Percentiles rank a stretch among this genome's conserved stretches.
These are phyloP conservation scores for Didymella lethalis DNA, from an alignment of 2,329 filamentous ascomycete genomes.

Conservation along the genomic window DNA sequence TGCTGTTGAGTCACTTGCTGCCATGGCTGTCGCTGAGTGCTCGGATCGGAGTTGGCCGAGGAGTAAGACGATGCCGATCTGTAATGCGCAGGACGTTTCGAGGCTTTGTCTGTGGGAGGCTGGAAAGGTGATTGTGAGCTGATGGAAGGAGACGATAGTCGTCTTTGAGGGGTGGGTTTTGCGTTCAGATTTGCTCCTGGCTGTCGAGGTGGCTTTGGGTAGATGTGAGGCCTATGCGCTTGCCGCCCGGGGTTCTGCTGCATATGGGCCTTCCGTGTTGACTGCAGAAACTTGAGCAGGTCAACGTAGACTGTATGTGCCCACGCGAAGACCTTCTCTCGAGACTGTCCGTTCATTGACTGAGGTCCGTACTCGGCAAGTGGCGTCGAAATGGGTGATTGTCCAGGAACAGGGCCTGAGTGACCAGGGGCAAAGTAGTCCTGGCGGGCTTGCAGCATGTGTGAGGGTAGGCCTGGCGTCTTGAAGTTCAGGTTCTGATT, in stretches of 20 bases:
- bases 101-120: constrained; percentile 29
- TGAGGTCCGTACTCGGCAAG: constrained; percentile 51
- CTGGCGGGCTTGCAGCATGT: constrained; percentile 26
- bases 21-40: constrained; percentile 37
- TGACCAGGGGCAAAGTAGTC: constrained; percentile 45
- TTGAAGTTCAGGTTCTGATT: constrained; percentile 22
- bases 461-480: constrained; percentile 8
- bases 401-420: constrained; percentile 38
- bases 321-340: constrained; percentile 58
- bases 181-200: constrained; percentile 60
- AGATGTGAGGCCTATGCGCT: constrained; percentile 64
- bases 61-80: constrained; percentile 46
- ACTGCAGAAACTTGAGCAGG: constrained; percentile 58
- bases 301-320: constrained; percentile 59
- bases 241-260: constrained; percentile 54
- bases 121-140: constrained; percentile 33
- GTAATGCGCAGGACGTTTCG: constrained; percentile 38
- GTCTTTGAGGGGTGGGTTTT: constrained; percentile 48
- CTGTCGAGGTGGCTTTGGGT: constrained; percentile 67
- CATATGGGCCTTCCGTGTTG: constrained; percentile 52
- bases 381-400: constrained; percentile 28
- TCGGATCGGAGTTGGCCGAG: constrained; percentile 25
- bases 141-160: constrained; percentile 39
- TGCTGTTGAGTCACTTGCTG: constrained; percentile 35
- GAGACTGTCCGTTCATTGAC: constrained; percentile 53